Base-by-base conservation (phyloP, 768 basidiomycete species). In the Leucogyrophana mollusca region DNA sequence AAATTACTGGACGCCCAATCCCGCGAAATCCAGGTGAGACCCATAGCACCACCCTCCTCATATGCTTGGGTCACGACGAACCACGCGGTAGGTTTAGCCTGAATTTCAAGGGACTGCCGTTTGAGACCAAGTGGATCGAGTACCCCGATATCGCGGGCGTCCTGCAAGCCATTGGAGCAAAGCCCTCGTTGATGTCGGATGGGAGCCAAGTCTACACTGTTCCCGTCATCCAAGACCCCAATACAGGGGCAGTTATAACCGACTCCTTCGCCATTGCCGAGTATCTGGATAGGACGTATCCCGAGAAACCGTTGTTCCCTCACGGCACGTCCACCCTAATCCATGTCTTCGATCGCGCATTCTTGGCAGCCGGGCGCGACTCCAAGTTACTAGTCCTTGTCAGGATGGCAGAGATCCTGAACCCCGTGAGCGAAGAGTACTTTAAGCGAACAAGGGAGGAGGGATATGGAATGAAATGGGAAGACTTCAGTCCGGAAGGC, bases 41-140 rank as follows among this genome's bases (percentile, higher is more conserved):
- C 7, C 16, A 3, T 27, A 10, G 18, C 16, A 6, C 7, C 27
- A 6, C 27, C 6, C 27, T 7, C 13, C 13, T 13, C 27, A 13
- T 30, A 7, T 30, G 13, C 27, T 30, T 7, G n/a, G n/a, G n/a
- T n/a, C n/a, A n/a, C n/a, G n/a, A n/a, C n/a, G n/a, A n/a, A n/a
- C n/a, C n/a, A n/a, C 23, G 16, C 6, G 24, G 8, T 42, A 66
- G 66, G 33, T 54, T 54, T 40, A 54, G 59, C 2, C 51, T 72
- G 35, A 66, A 66, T 45, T 57, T 56, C 56, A 71, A 71, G 43
- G 58, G 57, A 11, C 32, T 72, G 14, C 55, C 70, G 1, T 74
- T 74, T 59, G 69, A 64, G 52, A 79, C 78, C 9, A 66, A 71
- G 39, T 78, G 73, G 72, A 58, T 80, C 43, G 77, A 79, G 47